phyloP scores from a whole-genome alignment of 257 asterid species.

The Plantago elongata region DNA sequence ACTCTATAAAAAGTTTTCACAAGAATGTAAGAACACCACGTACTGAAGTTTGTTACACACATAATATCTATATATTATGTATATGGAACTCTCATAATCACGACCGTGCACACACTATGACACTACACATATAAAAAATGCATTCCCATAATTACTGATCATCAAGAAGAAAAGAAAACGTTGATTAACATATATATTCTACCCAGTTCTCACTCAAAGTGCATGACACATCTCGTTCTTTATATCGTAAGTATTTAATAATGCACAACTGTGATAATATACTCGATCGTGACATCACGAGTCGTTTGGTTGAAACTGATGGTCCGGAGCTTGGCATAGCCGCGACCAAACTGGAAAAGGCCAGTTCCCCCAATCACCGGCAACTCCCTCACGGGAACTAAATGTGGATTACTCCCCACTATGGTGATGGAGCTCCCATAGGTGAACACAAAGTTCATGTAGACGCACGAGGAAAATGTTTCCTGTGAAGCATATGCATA shows the following conservation, averaged over 20 bases:
- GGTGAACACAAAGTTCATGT: conserved; percentile 43
- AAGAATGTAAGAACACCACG: too few relatives aligned
- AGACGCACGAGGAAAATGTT: conserved; percentile 25
- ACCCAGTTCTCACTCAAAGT: too few relatives aligned
- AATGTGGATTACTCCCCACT: conserved; percentile 45
- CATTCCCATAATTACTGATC: too few relatives aligned
- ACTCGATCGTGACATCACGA: conserved; percentile 60
- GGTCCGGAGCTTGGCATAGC: conserved; percentile 57
- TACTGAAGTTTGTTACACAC: too few relatives aligned
- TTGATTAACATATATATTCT: too few relatives aligned
- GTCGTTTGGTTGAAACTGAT: conserved; percentile 31
- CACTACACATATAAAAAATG: too few relatives aligned
- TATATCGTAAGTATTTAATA: conserved; percentile 18
- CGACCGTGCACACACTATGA: too few relatives aligned
- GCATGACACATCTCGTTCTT: too few relatives aligned
- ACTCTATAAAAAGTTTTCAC: too few relatives aligned
- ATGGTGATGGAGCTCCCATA: conserved; percentile 47
- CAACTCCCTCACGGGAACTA: conserved; percentile 48
- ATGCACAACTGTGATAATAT: conserved; percentile 47
- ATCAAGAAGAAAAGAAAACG: too few relatives aligned
- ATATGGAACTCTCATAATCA: too few relatives aligned
- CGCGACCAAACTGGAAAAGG: conserved; percentile 58
- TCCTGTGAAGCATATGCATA: conserved; percentile 43
- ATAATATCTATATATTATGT: too few relatives aligned
- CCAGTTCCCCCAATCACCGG: conserved; percentile 68